Conservation (phyloP, 768 basidiomycete genomes). For the Phaffia australis region DNA sequence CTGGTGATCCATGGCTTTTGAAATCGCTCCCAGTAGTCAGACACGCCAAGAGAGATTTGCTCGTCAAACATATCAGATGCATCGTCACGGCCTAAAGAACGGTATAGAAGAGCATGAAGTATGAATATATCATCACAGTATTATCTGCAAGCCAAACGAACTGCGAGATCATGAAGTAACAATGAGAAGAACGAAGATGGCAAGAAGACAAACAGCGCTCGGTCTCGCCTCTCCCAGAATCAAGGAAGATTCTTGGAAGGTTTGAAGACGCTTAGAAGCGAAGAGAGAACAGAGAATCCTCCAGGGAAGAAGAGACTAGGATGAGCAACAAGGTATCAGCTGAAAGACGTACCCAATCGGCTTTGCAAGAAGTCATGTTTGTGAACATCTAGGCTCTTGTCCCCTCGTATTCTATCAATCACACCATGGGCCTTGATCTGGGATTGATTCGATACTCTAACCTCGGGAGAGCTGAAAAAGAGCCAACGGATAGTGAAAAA, state of each 20-base stretch:
- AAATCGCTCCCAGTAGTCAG: slow-evolving; percentile 85
- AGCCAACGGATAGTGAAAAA: slow-evolving; percentile 32
- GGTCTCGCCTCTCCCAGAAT: too few relatives aligned
- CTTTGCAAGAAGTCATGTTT: slow-evolving; percentile 78
- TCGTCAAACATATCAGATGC: slow-evolving; percentile 66
- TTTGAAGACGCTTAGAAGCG: too few relatives aligned
- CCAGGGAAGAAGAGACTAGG: neutral
- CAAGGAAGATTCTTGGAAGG: too few relatives aligned
- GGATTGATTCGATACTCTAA: neutral
- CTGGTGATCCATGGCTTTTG: slow-evolving; percentile 79
- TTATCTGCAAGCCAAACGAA: neutral
- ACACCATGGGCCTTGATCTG: slow-evolving; percentile 53
- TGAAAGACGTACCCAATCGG: slow-evolving; percentile 43
- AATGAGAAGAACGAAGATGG: neutral
- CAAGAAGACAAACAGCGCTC: neutral
- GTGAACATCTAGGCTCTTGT: slow-evolving; percentile 77
- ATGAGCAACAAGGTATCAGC: neutral
- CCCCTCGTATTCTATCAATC: slow-evolving; percentile 52
- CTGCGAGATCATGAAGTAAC: neutral
- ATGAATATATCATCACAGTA: neutral
- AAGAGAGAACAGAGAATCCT: too few relatives aligned
- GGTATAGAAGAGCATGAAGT: neutral
- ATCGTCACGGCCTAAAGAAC: slow-evolving; percentile 56
- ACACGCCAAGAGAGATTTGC: slow-evolving; percentile 61
- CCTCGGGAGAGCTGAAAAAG: slow-evolving; percentile 29